Evolutionary conservation across 768 basidiomycete genomes (phyloP), one percentile per base, ranked within the genome.

Genomic region (Pleurotus citrinopileatus): DNA sequence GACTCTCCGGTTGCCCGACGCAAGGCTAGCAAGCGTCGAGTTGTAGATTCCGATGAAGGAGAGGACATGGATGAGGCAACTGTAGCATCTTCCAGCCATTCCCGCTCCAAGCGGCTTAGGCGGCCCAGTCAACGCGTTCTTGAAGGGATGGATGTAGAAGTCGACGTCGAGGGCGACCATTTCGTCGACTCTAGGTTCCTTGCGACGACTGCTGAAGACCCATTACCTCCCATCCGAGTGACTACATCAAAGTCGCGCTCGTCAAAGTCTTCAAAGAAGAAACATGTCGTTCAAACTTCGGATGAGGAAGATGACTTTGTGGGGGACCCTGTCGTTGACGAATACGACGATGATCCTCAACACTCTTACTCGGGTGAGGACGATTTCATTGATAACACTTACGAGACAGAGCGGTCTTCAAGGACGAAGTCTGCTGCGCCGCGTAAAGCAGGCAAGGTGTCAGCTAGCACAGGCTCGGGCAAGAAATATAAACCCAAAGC

Each of bases 41-140:
- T 65, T 32, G 64, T 69, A 28, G 58, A 61, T 22, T 67, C 59
- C 15, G 72, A 69, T 19, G 68, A 68, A 3, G 64, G 65, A 9
- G 60, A 65, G 19, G 62, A 62, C 40, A 59, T 61, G 4, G 38
- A 63, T 27, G 57, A 59, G 55, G 54, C 55, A 32, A 29, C 42
- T 10, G 42, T 57, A n/a, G 55, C 57, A 17, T 34, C 50, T 8
- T 42, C 42, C 42, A 52, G 36, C 22, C 43, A 47, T 53, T 42
- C 48, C 29, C 55, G 54, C 20, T 37, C 43, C 52, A 51, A 64
- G 32, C 36, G 46, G 22, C 8, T 51, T 53, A 42, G 55, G 27
- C 25, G 59, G 43, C 42, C 52, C 23, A 42, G 17, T 61, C 65
- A 17, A 63, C 53, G 3, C 42, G 52, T 38, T 20, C 48, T 57